phyloP scores from a whole-genome alignment of 2,329 filamentous ascomycete species.

The Diaporthe australafricana region DNA sequence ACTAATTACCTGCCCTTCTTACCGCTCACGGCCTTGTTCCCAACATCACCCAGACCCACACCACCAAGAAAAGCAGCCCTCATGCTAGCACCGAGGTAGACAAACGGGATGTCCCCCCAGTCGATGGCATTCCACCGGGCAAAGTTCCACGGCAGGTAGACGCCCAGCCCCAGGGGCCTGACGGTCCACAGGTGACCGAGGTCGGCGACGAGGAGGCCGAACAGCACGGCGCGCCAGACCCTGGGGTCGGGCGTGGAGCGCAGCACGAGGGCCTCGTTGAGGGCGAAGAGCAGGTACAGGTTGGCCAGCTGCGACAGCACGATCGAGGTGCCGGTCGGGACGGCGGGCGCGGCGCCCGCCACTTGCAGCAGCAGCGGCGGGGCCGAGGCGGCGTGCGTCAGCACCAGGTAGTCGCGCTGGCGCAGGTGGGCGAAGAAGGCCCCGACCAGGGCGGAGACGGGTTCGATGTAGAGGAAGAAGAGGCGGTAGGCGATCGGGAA shows the following conservation, averaged over 20 bases:
- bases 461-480: conserved; percentile 83
- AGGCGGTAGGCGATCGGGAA: conserved; percentile 70
- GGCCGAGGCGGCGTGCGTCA: conserved; percentile 70
- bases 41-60: conserved; percentile 58
- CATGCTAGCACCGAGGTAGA: conserved; percentile 73
- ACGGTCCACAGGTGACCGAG: conserved; percentile 80
- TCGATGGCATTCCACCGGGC: conserved; percentile 74
- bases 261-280: conserved; percentile 82
- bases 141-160: conserved; percentile 70
- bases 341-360: conserved; percentile 48
- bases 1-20: too few relatives aligned
- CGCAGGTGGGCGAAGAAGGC: conserved; percentile 64
- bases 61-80: conserved; percentile 69
- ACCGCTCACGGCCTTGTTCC: conserved; percentile 38
- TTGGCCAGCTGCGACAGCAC: conserved; percentile 81
- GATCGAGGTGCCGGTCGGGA: conserved; percentile 72
- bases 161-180: conserved; percentile 63
- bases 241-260: conserved; percentile 74
- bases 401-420: conserved; percentile 68
- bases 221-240: conserved; percentile 77
- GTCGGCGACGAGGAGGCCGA: conserved; percentile 79
- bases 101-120: conserved; percentile 76
- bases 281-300: conserved; percentile 80
- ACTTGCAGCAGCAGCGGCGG: too few relatives aligned
- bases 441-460: conserved; percentile 63